Base-by-base conservation (phyloP, 1,284 basidiomycete genomes). In the Pascua sp. region DNA sequence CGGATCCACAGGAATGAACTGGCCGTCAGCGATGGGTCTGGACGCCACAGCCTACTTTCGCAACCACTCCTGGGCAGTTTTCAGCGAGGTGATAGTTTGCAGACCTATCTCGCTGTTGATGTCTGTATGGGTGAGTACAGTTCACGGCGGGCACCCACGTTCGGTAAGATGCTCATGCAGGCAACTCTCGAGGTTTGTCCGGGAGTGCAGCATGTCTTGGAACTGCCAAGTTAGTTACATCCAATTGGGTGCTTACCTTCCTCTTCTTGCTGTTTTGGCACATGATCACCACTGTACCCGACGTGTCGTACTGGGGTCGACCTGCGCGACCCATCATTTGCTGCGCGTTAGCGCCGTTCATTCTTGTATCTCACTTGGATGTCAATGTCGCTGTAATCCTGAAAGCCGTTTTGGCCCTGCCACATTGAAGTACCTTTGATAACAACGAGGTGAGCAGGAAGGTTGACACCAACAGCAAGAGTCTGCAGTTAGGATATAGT, bases 21-120 rank as follows among this genome's bases (percentile, higher is more conserved):
- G 51, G n/a, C 5, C n/a, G 17, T 65, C 17, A 63, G 55, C 47
- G 2, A 41, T 36, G 11, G 12, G 7, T 51, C 41, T 40, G 36
- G 39, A 0, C n/a, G 5, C 7, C 24, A 37, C 36, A 38, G 47
- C 61, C 40, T 40, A 71, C 73, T 81, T 82, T 49, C 82, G 83
- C 41, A 92, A 78, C 93, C 93, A 96, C 11, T 81, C 79, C 40
- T 77, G 65, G 1, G 90, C 92, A 5, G 83, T 83, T 3, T 80
- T 73, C 5, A 89, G 63, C 61, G 82, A 81, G 2, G 79, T 83
- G 65, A 95, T 91, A 0, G 90, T 93, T 4, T 85, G 84, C 9
- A 96, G 81, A 0, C 87, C 87, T 52, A 96, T 88, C 77, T 97
- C 94, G 2, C 91, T 92, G 70, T 96, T 96, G 66, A 97, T 78